A percentile compares a stretch with the other conserved stretches of the same genome.
Evolutionary conservation across 768 basidiomycete genomes (phyloP).

Genomic region (Naganishia vaughanmartiniae): DNA sequence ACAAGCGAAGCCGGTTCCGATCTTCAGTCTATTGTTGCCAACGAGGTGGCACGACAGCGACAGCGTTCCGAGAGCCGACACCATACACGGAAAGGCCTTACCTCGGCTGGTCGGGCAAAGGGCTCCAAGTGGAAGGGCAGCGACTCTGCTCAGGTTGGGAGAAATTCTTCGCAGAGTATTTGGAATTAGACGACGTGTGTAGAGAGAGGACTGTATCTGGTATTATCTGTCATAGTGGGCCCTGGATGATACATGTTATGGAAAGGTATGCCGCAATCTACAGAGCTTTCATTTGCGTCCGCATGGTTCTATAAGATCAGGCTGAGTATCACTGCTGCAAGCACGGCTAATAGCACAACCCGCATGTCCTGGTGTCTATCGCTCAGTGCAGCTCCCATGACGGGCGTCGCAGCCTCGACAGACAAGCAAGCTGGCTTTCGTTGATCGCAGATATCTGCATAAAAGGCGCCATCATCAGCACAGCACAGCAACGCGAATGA

Average conservation of each 20-base stretch:
- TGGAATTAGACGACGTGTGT: constrained; percentile 1
- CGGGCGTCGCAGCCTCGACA: constrained; percentile 1
- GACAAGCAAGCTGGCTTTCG: constrained; percentile 20
- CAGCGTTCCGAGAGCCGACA: constrained; percentile 35
- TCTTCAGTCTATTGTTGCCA: constrained; percentile 24
- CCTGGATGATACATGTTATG: not conserved
- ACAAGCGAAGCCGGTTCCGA: constrained; percentile 21
- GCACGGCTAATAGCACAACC: not conserved
- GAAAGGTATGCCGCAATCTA: not conserved
- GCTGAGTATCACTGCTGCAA: not conserved
- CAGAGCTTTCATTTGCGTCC: not conserved
- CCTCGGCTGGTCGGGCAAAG: constrained; percentile 44
- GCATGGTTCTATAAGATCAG: not conserved
- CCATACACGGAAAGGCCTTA: constrained; percentile 33
- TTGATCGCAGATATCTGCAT: constrained; percentile 4
- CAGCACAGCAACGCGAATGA: not conserved
- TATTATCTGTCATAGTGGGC: not conserved
- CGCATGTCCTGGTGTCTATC: not conserved
- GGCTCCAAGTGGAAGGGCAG: constrained; percentile 51
- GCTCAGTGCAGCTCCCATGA: not conserved
- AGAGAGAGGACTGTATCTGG: not conserved
- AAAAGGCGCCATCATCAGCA: not conserved
- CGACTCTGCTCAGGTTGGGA: constrained; percentile 41
- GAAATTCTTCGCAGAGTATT: constrained; percentile 26
- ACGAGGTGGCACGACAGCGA: constrained; percentile 35